Conservation (phyloP, 2,329 filamentous ascomycete genomes). For the Clonostachys rhizophaga region DNA sequence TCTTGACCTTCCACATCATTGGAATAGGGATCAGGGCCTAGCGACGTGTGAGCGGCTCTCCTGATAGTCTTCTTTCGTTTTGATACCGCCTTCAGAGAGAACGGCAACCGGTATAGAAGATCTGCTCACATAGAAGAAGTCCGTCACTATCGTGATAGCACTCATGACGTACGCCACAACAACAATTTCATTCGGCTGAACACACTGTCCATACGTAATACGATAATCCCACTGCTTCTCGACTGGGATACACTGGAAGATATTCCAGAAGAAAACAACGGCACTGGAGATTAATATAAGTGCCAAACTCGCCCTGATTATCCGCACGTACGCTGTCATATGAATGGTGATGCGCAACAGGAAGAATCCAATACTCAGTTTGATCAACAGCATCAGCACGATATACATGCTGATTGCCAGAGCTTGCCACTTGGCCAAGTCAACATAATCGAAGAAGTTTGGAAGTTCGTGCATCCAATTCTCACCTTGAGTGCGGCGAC, state of each 20-base stretch:
- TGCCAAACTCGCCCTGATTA: slow-evolving; percentile 37
- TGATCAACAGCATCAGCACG: slow-evolving; percentile 51
- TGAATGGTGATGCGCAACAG: slow-evolving; percentile 40
- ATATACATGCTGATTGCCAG: slow-evolving; percentile 45
- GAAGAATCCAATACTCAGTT: slow-evolving; percentile 49
- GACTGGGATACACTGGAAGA: slow-evolving; percentile 46
- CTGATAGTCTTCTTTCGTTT: slow-evolving; percentile 2
- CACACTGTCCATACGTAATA: slow-evolving; percentile 35
- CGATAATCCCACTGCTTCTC: slow-evolving; percentile 48
- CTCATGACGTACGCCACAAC: slow-evolving; percentile 45
- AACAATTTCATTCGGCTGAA: slow-evolving; percentile 35
- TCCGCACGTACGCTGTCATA: slow-evolving; percentile 37
- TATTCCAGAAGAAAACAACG: slow-evolving; percentile 45
- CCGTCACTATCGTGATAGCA: slow-evolving; percentile 46
- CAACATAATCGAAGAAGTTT: neutral
- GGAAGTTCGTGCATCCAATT: slow-evolving; percentile 1
- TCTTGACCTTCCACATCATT: slow-evolving; percentile 50
- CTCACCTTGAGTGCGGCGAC: slow-evolving; percentile 40
- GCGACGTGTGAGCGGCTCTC: neutral
- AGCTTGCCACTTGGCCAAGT: slow-evolving; percentile 38
- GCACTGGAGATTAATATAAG: slow-evolving; percentile 40
- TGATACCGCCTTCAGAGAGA: neutral
- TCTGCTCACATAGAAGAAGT: slow-evolving; percentile 43
- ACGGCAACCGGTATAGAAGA: neutral
- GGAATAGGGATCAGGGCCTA: slow-evolving; percentile 46